A percentile compares a stretch with the other conserved stretches of the same genome.
Conservation (phyloP, 2,329 filamentous ascomycete genomes). For the Cryphonectria naterciae region DNA sequence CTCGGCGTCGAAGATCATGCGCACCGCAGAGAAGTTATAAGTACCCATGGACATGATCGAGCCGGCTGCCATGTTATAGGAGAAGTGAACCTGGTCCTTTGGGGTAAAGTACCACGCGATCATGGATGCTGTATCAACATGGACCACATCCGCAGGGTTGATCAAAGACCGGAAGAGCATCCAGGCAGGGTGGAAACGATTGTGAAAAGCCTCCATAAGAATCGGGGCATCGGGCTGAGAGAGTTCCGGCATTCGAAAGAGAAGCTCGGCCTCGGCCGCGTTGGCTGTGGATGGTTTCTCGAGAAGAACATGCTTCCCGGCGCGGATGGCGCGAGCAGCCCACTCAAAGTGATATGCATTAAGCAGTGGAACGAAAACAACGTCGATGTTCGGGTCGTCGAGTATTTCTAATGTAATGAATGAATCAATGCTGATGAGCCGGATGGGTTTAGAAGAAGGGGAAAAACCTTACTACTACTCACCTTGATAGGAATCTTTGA, state of each 20-base stretch:
- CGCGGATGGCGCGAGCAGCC: slow-evolving; percentile 43
- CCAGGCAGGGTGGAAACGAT: slow-evolving; percentile 45
- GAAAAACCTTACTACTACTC: no score
- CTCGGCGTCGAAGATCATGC: slow-evolving; percentile 44
- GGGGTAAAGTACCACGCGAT: slow-evolving; percentile 33
- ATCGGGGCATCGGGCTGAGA: slow-evolving; percentile 39
- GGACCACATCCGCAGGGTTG: slow-evolving; percentile 33
- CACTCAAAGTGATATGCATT: slow-evolving; percentile 42
- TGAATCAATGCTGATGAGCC: slow-evolving; percentile 12
- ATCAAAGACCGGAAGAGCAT: slow-evolving; percentile 40
- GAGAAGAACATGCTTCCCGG: slow-evolving; percentile 50
- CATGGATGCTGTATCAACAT: slow-evolving; percentile 34
- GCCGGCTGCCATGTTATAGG: slow-evolving; percentile 38
- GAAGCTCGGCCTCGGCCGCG: slow-evolving; percentile 39
- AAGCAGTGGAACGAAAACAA: slow-evolving; percentile 49
- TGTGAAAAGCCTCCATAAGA: slow-evolving; percentile 49
- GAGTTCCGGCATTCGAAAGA: slow-evolving; percentile 40
- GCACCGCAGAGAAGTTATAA: slow-evolving; percentile 45
- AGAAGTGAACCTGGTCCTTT: slow-evolving; percentile 40
- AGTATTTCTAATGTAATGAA: slow-evolving; percentile 39
- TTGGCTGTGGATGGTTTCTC: slow-evolving; percentile 50
- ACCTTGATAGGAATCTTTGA: slow-evolving; percentile 7
- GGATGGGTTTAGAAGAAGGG: not conserved
- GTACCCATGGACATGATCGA: slow-evolving; percentile 43
- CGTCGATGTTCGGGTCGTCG: slow-evolving; percentile 42